Evolutionary conservation across 2,329 filamentous ascomycete genomes (phyloP).

Genomic region (Pyrenochaeta sp.): DNA sequence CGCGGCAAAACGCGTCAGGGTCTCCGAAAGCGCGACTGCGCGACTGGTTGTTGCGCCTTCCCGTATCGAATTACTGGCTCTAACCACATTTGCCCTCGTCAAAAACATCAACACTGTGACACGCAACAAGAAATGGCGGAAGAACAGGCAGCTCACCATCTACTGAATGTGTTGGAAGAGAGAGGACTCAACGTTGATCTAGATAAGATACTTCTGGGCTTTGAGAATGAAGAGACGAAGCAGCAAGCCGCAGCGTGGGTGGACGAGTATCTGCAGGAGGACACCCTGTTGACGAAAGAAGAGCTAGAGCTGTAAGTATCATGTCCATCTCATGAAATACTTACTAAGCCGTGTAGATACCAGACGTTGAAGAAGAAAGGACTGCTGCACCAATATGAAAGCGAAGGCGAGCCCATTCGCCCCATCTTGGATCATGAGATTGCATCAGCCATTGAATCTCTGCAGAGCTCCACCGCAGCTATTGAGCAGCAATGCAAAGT

Average conservation of each 20-base stretch:
- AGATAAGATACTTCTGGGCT: slow-evolving; percentile 59
- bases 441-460: slow-evolving; percentile 66
- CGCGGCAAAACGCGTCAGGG: slow-evolving; percentile 35
- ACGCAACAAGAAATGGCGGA: slow-evolving; percentile 32
- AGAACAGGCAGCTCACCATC: slow-evolving; percentile 50
- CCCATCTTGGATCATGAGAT: slow-evolving; percentile 68
- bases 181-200: slow-evolving; percentile 53
- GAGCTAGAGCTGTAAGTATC: slow-evolving; percentile 57
- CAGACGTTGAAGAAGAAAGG: slow-evolving; percentile 45
- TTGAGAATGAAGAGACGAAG: slow-evolving; percentile 54
- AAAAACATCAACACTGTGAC: slow-evolving; percentile 28
- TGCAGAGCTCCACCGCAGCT: slow-evolving; percentile 70
- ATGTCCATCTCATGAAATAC: background rate
- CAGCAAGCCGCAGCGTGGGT: slow-evolving; percentile 56
- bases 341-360: slow-evolving; percentile 34
- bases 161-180: slow-evolving; percentile 56
- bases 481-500: slow-evolving; percentile 71
- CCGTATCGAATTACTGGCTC: slow-evolving; percentile 25
- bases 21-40: slow-evolving; percentile 43
- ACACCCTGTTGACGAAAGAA: slow-evolving; percentile 58
- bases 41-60: slow-evolving; percentile 20
- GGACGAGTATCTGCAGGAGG: slow-evolving; percentile 55
- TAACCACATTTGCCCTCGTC: slow-evolving; percentile 35
- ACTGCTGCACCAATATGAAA: slow-evolving; percentile 41
- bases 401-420: slow-evolving; percentile 45